Conservation (phyloP, 257 asterid genomes). For the Solanum clarkiae region DNA sequence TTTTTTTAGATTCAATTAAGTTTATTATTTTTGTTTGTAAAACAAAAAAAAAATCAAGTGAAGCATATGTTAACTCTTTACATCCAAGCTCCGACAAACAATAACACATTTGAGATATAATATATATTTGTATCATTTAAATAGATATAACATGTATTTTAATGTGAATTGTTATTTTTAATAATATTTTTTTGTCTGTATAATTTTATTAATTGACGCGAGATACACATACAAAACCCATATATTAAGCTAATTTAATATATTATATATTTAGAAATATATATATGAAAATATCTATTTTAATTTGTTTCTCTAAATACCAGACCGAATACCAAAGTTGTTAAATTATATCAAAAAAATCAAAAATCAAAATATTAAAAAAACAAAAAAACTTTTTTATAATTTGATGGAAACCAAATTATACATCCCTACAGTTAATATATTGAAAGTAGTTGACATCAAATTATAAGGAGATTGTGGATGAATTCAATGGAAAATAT, state of each 20-base stretch:
- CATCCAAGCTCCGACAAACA: too few species aligned
- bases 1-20: too few species aligned
- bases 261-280: neutral
- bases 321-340: neutral
- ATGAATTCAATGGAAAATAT: neutral
- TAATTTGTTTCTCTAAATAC: neutral
- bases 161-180: too few species aligned
- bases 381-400: accelerated
- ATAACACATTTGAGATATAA: too few species aligned
- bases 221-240: too few species aligned
- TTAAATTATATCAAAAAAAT: neutral
- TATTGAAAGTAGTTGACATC: neutral
- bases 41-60: too few species aligned
- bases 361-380: neutral
- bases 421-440: neutral
- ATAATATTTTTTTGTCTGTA: too few species aligned
- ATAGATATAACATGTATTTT: too few species aligned
- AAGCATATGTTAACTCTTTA: too few species aligned
- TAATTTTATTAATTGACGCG: too few species aligned
- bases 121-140: too few species aligned
- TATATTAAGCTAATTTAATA: neutral
- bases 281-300: neutral
- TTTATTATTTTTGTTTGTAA: too few species aligned
- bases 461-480: neutral
- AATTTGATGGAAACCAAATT: neutral